Conservation (phyloP, 352 stramenopile species). For the Aphanomyces euteiches region DNA sequence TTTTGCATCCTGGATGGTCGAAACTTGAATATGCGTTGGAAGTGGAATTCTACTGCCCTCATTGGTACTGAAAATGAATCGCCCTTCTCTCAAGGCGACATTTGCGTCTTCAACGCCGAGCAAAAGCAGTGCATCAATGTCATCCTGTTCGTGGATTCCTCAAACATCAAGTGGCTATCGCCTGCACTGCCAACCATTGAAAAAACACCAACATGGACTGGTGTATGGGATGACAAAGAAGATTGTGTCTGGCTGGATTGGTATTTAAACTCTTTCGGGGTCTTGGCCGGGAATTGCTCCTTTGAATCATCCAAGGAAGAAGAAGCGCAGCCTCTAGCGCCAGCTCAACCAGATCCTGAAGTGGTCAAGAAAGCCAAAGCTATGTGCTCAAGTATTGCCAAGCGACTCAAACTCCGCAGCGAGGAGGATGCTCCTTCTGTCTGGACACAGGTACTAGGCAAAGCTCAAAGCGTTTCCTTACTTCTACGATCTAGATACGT, state of each 20-base stretch:
- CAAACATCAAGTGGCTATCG: not conserved
- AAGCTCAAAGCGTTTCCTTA: too few species aligned
- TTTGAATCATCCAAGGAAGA: not conserved
- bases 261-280: not conserved
- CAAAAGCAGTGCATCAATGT: not conserved
- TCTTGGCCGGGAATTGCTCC: not conserved
- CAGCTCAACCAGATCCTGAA: conserved; percentile 1
- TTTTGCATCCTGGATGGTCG: conserved; percentile 5
- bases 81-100: not conserved
- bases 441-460: not conserved
- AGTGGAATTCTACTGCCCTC: not conserved
- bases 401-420: conserved; percentile 1
- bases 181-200: not conserved
- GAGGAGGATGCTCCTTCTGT: conserved; percentile 8
- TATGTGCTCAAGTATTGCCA: conserved; percentile 22
- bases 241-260: conserved; percentile 19
- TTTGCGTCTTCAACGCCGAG: conserved; percentile 14
- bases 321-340: not conserved
- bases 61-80: not conserved
- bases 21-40: not conserved
- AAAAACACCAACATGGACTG: conserved; percentile 3
- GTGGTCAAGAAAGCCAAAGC: conserved; percentile 18
- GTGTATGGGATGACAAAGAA: conserved; percentile 10
- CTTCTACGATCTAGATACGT: not conserved
- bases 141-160: not conserved